A percentile compares a stretch with the other conserved stretches of the same genome.
phyloP scores from a whole-genome alignment of 257 asterid genomes.

The Knoxia roxburghii region DNA sequence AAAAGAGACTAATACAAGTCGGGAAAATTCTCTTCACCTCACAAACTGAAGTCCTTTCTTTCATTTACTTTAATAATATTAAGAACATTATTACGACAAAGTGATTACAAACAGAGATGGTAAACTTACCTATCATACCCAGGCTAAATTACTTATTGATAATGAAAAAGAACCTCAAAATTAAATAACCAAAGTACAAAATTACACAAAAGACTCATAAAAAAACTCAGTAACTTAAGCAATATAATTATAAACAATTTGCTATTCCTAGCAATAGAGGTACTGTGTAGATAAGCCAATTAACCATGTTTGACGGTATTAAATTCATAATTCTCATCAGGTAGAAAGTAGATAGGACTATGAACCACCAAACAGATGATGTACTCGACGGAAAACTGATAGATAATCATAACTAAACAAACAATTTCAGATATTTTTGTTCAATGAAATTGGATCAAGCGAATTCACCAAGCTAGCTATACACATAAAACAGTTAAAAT shows the following conservation, averaged over 20 bases:
- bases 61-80: background rate
- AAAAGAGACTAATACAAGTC: background rate
- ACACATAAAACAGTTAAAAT: background rate
- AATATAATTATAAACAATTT: background rate
- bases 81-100: background rate
- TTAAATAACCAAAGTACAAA: background rate
- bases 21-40: background rate
- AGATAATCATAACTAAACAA: background rate
- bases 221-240: background rate
- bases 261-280: background rate
- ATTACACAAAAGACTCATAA: background rate
- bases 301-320: background rate
- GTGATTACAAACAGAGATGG: too few species aligned
- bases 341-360: too few species aligned
- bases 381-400: background rate
- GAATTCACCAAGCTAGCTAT: background rate
- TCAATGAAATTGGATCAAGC: background rate
- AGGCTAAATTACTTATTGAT: background rate
- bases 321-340: background rate
- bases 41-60: background rate
- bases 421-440: background rate
- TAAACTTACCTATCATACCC: background rate
- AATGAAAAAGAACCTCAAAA: background rate
- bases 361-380: background rate
- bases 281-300: background rate